phyloP scores from a whole-genome alignment of 345 rosid genomes.

The Corymbia maculata region DNA sequence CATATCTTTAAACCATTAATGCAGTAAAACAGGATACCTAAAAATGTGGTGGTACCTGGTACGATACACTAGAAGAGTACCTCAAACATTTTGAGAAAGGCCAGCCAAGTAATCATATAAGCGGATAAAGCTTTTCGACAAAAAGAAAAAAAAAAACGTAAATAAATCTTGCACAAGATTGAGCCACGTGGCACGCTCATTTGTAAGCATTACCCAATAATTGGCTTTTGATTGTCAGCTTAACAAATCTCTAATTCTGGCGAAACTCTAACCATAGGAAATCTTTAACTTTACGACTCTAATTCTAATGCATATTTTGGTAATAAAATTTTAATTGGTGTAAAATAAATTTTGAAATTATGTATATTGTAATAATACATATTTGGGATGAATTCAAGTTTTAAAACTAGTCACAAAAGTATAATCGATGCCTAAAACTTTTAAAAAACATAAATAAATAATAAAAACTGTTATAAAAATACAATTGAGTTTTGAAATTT shows the following conservation, averaged over 20 bases:
- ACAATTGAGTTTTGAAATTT: too few species aligned
- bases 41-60: not conserved
- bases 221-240: not conserved
- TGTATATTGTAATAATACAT: too few species aligned
- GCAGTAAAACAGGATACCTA: not conserved
- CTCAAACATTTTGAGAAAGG: not conserved
- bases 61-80: too few species aligned
- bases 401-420: too few species aligned
- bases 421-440: too few species aligned
- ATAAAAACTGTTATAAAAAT: too few species aligned
- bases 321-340: not conserved
- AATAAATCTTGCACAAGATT: not conserved
- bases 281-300: too few species aligned
- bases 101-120: not conserved
- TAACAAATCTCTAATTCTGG: not conserved
- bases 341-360: too few species aligned
- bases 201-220: not conserved
- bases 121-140: not conserved
- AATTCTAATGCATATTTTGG: not conserved
- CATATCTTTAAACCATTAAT: too few species aligned
- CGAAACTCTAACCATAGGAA: not conserved
- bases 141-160: too few species aligned
- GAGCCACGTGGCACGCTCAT: not conserved
- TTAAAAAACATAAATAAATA: too few species aligned
- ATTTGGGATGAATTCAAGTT: too few species aligned